Conservation (phyloP, 352 stramenopile genomes). For the Globisporangium viniferum region DNA sequence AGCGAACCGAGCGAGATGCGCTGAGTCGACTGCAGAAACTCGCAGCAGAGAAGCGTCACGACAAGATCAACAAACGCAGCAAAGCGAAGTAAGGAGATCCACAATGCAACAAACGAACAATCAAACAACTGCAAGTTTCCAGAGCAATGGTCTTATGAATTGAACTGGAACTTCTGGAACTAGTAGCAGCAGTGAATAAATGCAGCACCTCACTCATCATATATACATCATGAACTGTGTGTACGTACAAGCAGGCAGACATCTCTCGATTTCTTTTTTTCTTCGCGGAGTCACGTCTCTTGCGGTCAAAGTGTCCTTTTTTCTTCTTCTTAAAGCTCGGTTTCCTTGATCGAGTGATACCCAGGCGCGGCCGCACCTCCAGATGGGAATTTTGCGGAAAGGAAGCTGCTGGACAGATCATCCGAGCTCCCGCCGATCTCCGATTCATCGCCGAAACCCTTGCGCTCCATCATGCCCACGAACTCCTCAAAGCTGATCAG, state of each 20-base stretch:
- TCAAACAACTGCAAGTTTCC: not conserved
- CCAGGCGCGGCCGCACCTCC: constrained; percentile 18
- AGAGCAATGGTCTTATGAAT: constrained; percentile 6
- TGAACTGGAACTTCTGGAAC: constrained; percentile 1
- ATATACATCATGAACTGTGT: constrained; percentile 17
- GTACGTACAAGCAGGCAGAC: constrained; percentile 2
- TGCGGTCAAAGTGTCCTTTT: not conserved
- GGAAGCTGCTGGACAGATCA: constrained; percentile 49
- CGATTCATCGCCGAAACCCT: constrained; percentile 78
- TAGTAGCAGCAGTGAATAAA: not conserved
- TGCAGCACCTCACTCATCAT: constrained; percentile 7
- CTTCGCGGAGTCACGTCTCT: constrained; percentile 5
- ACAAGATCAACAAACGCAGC: constrained; percentile 67
- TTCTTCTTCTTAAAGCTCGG: constrained; percentile 52
- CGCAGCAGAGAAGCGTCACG: constrained; percentile 72
- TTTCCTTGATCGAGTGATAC: constrained; percentile 58
- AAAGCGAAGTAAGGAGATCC: constrained; percentile 34
- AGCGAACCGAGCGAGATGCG: constrained; percentile 63
- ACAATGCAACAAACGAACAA: not conserved
- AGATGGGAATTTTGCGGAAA: constrained; percentile 32
- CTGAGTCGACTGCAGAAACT: constrained; percentile 59
- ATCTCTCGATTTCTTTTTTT: constrained; percentile 7
- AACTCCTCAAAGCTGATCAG: constrained; percentile 94
- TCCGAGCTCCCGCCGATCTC: constrained; percentile 57
- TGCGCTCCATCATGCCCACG: constrained; percentile 86